Conservation (phyloP, 768 basidiomycete species). For the Suillus hirtellus region DNA sequence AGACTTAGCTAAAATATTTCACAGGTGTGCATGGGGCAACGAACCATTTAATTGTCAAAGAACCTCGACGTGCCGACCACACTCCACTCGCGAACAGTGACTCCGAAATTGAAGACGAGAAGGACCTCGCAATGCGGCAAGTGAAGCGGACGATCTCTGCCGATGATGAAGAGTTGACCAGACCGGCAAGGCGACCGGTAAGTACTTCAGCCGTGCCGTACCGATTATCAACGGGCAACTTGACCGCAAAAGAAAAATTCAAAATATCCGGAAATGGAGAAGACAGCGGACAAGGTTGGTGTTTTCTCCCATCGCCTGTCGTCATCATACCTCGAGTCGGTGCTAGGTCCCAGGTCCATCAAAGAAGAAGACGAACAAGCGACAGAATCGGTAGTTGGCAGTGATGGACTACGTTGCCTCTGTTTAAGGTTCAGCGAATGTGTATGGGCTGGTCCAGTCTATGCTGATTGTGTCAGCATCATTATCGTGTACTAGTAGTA, state of each 20-base stretch:
- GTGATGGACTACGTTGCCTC: not conserved
- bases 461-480: not conserved
- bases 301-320: not conserved
- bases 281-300: conserved; percentile 25
- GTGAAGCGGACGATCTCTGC: conserved; percentile 21
- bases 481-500: not conserved
- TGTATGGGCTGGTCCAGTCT: not conserved
- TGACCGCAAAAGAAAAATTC: conserved; percentile 22
- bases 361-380: conserved; percentile 27
- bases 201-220: conserved; percentile 3
- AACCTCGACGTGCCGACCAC: conserved; percentile 7
- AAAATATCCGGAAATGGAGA: conserved; percentile 21
- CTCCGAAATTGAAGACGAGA: conserved; percentile 29
- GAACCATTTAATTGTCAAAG: not conserved
- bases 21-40: not conserved
- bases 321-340: conserved; percentile 12
- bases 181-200: conserved; percentile 31
- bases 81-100: conserved; percentile 29
- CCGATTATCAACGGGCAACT: not conserved
- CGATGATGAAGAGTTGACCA: conserved; percentile 20
- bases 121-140: conserved; percentile 23
- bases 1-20: conserved; percentile 2
- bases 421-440: not conserved
- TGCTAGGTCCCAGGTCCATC: conserved; percentile 9
- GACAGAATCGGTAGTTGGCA: conserved; percentile 18